A percentile compares a stretch with the other conserved stretches of the same genome.
Conservation (phyloP, 106 monocot genomes). For the Dendrobium huoshanense region DNA sequence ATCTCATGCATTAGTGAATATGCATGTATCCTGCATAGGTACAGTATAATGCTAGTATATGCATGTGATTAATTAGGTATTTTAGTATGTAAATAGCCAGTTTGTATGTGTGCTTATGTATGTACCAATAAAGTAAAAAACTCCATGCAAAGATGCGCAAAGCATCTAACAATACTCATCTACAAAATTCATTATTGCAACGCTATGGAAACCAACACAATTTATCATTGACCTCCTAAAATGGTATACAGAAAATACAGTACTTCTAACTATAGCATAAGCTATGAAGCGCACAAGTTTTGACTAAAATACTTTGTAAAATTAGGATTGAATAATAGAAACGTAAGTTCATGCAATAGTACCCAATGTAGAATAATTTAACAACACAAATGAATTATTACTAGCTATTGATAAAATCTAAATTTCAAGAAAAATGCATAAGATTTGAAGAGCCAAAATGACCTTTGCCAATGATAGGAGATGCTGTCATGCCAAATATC, state of each 20-base stretch:
- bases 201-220: too few species aligned
- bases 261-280: too few species aligned
- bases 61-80: neutral
- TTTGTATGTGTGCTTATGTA: neutral
- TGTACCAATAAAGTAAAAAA: neutral
- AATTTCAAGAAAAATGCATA: neutral
- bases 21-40: neutral
- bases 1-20: neutral
- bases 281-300: neutral
- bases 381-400: neutral
- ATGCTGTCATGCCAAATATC: conserved; percentile 99
- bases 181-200: too few species aligned
- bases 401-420: neutral
- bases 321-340: neutral
- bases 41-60: neutral
- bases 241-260: neutral
- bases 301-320: neutral
- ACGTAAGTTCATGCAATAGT: neutral
- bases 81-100: neutral
- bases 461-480: conserved; percentile 98
- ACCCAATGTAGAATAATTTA: neutral
- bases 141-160: neutral
- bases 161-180: neutral
- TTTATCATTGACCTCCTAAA: neutral
- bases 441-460: conserved; percentile 7